Percentiles rank a stretch among this genome's conserved stretches.
phyloP scores from a whole-genome alignment of 768 basidiomycete genomes.

The Leccinum pellstonianum region DNA sequence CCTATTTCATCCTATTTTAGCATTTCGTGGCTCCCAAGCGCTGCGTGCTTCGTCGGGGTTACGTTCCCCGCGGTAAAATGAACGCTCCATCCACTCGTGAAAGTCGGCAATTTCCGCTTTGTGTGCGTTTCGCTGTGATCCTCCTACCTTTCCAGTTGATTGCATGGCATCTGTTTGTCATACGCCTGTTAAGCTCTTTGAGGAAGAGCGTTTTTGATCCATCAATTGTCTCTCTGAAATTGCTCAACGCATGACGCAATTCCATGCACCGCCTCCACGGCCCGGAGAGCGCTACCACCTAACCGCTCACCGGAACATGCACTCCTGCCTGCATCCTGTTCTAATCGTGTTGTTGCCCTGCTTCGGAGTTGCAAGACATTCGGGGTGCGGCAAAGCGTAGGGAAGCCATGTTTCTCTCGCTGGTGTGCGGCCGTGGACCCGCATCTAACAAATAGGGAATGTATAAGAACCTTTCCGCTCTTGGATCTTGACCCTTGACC shows the following conservation, averaged over 20 bases:
- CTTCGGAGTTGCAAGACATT: slow-evolving; percentile 33
- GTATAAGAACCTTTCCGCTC: slow-evolving; percentile 29
- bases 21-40: slow-evolving; percentile 12
- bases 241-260: slow-evolving; percentile 28
- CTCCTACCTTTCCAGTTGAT: slow-evolving; percentile 12
- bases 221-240: slow-evolving; percentile 25
- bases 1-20: slow-evolving; percentile 14
- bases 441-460: slow-evolving; percentile 23
- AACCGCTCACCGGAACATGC: slow-evolving; percentile 32
- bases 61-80: slow-evolving; percentile 14
- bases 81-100: slow-evolving; percentile 17
- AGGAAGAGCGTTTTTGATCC: slow-evolving; percentile 31
- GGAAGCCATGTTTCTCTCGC: slow-evolving; percentile 28
- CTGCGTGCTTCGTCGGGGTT: slow-evolving; percentile 10
- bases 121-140: slow-evolving; percentile 3
- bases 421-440: slow-evolving; percentile 21
- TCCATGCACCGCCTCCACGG: slow-evolving; percentile 26
- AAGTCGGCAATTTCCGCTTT: slow-evolving; percentile 30
- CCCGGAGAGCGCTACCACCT: slow-evolving; percentile 23
- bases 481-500: slow-evolving; percentile 26
- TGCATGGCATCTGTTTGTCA: slow-evolving; percentile 15
- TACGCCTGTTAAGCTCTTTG: slow-evolving; percentile 31
- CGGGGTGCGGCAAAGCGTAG: slow-evolving; percentile 28
- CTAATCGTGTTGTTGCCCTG: slow-evolving; percentile 33
- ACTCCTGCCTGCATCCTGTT: slow-evolving; percentile 31